Evolutionary conservation across 352 stramenopile genomes (phyloP).

Genomic region (Phytophthora fragariae): DNA sequence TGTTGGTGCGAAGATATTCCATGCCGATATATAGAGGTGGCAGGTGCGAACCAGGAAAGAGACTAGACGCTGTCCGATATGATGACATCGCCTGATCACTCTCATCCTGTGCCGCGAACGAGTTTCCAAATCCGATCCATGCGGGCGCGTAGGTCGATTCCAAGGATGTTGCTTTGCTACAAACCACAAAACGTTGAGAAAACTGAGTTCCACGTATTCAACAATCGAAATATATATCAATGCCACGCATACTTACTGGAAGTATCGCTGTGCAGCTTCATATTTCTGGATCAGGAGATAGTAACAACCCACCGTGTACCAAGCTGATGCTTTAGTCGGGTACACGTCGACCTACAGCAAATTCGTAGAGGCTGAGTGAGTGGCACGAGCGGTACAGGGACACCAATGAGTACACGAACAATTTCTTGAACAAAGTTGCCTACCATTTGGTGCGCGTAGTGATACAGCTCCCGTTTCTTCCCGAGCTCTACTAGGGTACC

Average conservation of each 20-base stretch:
- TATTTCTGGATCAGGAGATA: slow-evolving; percentile 95
- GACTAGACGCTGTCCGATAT: slow-evolving; percentile 94
- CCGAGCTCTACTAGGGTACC: slow-evolving; percentile 92
- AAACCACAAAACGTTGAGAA: slow-evolving; percentile 5
- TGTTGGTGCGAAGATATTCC: slow-evolving; percentile 98
- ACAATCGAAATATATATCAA: not conserved
- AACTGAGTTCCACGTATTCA: not conserved
- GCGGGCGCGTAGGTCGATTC: slow-evolving; percentile 94
- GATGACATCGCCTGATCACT: slow-evolving; percentile 97
- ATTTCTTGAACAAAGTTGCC: not conserved
- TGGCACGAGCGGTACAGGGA: not conserved
- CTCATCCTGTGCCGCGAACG: slow-evolving; percentile 97
- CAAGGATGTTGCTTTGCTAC: slow-evolving; percentile 91
- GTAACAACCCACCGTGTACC: slow-evolving; percentile 98
- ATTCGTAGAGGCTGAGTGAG: slow-evolving; percentile 1
- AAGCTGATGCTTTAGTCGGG: slow-evolving; percentile 92
- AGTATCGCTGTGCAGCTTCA: slow-evolving; percentile 96
- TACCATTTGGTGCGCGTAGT: slow-evolving; percentile 96
- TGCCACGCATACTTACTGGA: slow-evolving; percentile 78
- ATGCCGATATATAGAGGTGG: slow-evolving; percentile 97
- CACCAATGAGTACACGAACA: not conserved
- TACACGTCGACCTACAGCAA: slow-evolving; percentile 89
- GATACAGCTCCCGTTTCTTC: slow-evolving; percentile 95
- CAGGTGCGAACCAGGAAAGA: slow-evolving; percentile 94
- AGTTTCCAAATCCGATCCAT: slow-evolving; percentile 97